A percentile compares a stretch with the other conserved stretches of the same genome.
phyloP scores from a whole-genome alignment of 371 early-diverging fungal genomes.

The Zychaea mexicana region DNA sequence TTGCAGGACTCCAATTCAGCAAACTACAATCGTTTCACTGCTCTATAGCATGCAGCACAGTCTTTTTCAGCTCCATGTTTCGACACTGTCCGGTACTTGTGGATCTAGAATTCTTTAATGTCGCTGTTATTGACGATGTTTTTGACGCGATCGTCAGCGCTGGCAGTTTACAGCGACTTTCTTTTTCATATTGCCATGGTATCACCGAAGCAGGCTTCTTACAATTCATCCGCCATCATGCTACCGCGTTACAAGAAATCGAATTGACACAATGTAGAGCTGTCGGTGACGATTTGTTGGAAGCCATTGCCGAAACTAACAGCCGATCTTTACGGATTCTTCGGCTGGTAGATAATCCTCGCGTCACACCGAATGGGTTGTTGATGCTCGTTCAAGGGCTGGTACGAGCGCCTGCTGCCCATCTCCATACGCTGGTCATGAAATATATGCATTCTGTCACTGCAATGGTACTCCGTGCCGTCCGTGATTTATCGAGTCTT shows the following conservation, averaged over 20 bases:
- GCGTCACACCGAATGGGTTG: neutral
- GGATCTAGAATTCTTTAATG: neutral
- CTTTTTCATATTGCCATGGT: neutral
- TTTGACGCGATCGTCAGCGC: neutral
- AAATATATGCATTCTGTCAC: slow-evolving; percentile 2
- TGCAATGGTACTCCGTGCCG: neutral
- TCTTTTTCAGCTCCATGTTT: neutral
- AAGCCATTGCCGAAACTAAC: neutral
- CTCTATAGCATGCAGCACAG: neutral
- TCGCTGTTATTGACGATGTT: neutral
- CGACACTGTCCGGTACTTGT: neutral
- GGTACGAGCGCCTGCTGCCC: neutral
- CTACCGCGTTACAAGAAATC: neutral
- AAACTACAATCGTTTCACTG: neutral
- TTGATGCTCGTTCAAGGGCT: neutral
- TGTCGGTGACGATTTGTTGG: neutral
- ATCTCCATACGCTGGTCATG: neutral
- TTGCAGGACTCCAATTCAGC: neutral
- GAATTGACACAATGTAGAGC: neutral
- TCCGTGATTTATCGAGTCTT: neutral
- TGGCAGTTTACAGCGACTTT: neutral
- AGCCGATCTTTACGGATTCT: neutral
- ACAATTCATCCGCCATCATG: neutral
- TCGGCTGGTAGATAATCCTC: neutral
- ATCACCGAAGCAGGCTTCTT: neutral